Base-by-base conservation (phyloP, 805 yeast genomes). In the Saturnispora quitensis region DNA sequence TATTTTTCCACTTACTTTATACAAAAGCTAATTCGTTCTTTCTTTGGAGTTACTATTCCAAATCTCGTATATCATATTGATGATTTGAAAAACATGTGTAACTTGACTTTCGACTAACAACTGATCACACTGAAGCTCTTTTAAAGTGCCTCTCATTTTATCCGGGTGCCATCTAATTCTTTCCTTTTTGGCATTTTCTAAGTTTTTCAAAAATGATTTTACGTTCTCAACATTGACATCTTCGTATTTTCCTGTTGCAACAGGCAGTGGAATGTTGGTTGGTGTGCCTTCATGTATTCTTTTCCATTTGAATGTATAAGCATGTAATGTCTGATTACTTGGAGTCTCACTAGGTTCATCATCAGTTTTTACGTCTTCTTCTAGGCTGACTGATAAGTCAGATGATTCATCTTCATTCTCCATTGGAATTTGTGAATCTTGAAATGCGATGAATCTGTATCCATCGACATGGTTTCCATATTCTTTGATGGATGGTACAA, bases 111-210 rank as follows among this genome's bases (percentile, higher is more conserved):
- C 51, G 2, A 28, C n/a, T 7, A 49, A n/a, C 3, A 34, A n/a
- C 25, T 20, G 8, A 20, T 24, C 24, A 12, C 20, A 20, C 28
- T 35, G 7, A 45, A 28, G 24, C 3, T 25, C 46, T 15, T 50
- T 54, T 24, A 53, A 60, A 36, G 51, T 62, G 54, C 36, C 40
- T 3, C 58, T 58, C 81, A 83, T 76, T 58, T 74, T 76, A 60
- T 83, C 89, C 1, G 89, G 89, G 61, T 83, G 89, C 89, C 89
- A 83, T 55, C 77, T 65, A 5, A 82, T 62, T 50, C 89, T 62
- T 57, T 83, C 89, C 28, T 53, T 57, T 53, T 74, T 78, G 24
- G 71, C 53, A 9, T 65, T 55, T 5, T 57, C 51, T 36, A 47
- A 46, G 2, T 53, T 34, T 7, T 40, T 40, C 4, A 66, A 31